Percentiles rank a stretch among this genome's conserved stretches.
Evolutionary conservation across 2,329 filamentous ascomycete genomes (phyloP).

Genomic region (Bipolaris oryzae): DNA sequence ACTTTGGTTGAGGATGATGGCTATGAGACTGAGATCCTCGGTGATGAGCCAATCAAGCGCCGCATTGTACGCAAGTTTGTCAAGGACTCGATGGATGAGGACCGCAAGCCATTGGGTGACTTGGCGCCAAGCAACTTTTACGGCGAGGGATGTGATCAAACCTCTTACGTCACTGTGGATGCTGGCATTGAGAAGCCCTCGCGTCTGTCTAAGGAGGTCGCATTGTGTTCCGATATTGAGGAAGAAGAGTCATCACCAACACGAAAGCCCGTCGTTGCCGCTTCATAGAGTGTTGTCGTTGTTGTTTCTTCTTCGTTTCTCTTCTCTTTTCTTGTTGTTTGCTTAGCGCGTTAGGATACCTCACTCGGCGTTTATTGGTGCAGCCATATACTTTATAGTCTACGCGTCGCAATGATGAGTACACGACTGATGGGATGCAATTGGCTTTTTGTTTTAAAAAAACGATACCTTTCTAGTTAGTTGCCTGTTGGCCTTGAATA

Average conservation of each 20-base stretch:
- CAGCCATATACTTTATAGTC: neutral
- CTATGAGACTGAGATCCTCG: conserved; percentile 19
- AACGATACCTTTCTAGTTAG: neutral
- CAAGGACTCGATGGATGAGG: conserved; percentile 50
- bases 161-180: conserved; percentile 46
- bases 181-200: conserved; percentile 44
- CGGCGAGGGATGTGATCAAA: conserved; percentile 45
- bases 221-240: neutral
- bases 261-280: neutral
- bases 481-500: neutral
- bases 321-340: neutral
- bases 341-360: neutral
- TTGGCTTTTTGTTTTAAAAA: neutral
- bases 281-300: neutral
- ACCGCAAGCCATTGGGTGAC: conserved; percentile 47
- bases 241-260: neutral
- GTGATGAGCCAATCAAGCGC: conserved; percentile 34
- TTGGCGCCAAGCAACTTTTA: conserved; percentile 48
- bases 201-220: conserved; percentile 37
- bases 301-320: neutral
- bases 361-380: neutral
- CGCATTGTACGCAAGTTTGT: conserved; percentile 35
- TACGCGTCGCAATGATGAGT: neutral
- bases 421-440: neutral
- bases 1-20: conserved; percentile 13